A percentile compares a stretch with the other conserved stretches of the same genome.
Conservation (phyloP, 225 moss, liverwort and hornwort genomes). For the Bryoerythrophyllum caledonicum region DNA sequence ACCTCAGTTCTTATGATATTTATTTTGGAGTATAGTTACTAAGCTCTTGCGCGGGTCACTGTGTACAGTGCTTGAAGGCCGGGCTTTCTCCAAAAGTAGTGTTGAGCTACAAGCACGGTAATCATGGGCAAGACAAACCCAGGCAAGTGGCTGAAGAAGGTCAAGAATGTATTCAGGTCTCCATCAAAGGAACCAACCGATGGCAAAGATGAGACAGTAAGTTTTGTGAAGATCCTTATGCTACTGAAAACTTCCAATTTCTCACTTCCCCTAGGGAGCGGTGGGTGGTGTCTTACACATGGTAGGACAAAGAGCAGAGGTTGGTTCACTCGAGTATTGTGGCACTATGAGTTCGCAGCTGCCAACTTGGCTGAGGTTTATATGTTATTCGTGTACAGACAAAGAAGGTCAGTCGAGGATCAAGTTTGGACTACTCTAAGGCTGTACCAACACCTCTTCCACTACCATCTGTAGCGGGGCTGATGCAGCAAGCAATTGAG, state of each 20-base stretch:
- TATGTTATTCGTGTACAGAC: slow-evolving; percentile 16
- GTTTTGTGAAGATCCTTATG: background rate
- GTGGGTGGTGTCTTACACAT: background rate
- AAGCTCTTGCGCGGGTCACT: slow-evolving; percentile 24
- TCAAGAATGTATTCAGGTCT: slow-evolving; percentile 56
- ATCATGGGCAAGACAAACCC: slow-evolving; percentile 52
- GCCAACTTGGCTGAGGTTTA: slow-evolving; percentile 24
- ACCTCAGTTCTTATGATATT: background rate
- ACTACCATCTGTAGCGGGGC: slow-evolving; percentile 47
- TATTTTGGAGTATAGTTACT: slow-evolving; percentile 4
- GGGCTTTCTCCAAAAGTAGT: slow-evolving; percentile 25
- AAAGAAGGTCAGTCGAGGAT: slow-evolving; percentile 35
- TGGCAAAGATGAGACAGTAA: slow-evolving; percentile 51
- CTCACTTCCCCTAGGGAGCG: background rate
- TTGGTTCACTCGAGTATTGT: slow-evolving; percentile 3
- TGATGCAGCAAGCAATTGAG: slow-evolving; percentile 50
- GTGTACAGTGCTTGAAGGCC: slow-evolving; percentile 31
- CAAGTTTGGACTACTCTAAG: slow-evolving; percentile 45
- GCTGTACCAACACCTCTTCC: slow-evolving; percentile 58
- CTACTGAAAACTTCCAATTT: slow-evolving; percentile 7
- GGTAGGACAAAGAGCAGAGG: background rate
- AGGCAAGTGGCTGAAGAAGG: slow-evolving; percentile 60
- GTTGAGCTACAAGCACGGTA: slow-evolving; percentile 33
- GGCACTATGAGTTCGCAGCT: slow-evolving; percentile 16
- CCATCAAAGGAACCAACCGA: slow-evolving; percentile 48